Base-by-base conservation (phyloP, 1,284 basidiomycete genomes). In the Rhodotorula sp. region DNA sequence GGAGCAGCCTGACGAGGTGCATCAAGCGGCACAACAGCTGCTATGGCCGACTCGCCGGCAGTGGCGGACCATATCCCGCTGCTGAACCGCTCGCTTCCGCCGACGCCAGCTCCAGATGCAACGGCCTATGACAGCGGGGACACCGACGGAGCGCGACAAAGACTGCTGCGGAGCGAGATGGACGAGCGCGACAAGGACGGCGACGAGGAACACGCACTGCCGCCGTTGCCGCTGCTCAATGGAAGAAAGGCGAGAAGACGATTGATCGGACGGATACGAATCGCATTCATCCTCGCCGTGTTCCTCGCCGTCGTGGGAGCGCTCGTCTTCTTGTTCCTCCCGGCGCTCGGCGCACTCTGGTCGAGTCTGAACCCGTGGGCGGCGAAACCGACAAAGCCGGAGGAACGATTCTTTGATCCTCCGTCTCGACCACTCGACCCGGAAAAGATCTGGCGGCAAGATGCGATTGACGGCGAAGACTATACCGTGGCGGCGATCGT, bases 401-500 rank as follows among this genome's bases (percentile, higher is more conserved):
- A 18, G n/a, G 53, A 54, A 26, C 53, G 53, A 1, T 49, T 61
- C 46, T 51, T 59, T 30, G 44, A 33, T 2, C 29, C 44, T 3
- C 66, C 69, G 8, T 6, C 29, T 2, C 24, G 12, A 22, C 48
- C 57, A 4, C 37, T 70, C 30, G 48, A 58, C 18, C 12, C 26
- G 20, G 24, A 8, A 4, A 48, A 30, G 8, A 42, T 60, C n/a
- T 30, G 45, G 20, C 58, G 64, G 6, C 29, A 45, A 17, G 53
- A 57, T 1, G 46, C 65, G 14, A 55, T 37, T 4, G 53, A 62
- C 10, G 58, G 30, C 24, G 26, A 54, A 6, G 61, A 70, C 15
- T 66, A 72, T 59, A 63, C 56, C 1, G 66, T 74, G 7, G 70
- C 73, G 4, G 70, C 70, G 6, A 68, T 74, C 46, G 59, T 70